Percentiles rank a stretch among this genome's conserved stretches.
These are phyloP conservation scores for Solidago caesia DNA, from an alignment of 129 eudicot genomes.

Conservation along the genomic window DNA sequence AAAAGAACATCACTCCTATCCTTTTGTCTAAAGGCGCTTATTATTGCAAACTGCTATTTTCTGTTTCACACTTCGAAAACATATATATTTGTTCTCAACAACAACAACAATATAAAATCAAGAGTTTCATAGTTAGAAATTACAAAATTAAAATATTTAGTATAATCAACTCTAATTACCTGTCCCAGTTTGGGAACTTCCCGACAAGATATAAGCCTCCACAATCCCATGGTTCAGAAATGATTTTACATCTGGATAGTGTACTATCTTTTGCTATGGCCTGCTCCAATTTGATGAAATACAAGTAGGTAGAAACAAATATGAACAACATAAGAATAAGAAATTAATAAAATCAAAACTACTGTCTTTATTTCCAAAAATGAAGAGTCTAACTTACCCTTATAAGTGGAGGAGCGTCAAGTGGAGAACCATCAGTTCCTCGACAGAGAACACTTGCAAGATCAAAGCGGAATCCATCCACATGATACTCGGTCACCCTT, in stretches of 20 bases:
- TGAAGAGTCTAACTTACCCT: slow-evolving; percentile 44
- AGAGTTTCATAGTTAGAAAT: slow-evolving; percentile 8
- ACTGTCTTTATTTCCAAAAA: not conserved
- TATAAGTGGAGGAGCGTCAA: slow-evolving; percentile 85
- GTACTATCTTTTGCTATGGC: slow-evolving; percentile 89
- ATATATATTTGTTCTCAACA: slow-evolving; percentile 16
- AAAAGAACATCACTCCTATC: not conserved
- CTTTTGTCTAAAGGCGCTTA: not conserved
- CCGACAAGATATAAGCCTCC: slow-evolving; percentile 99
- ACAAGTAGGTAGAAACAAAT: not conserved
- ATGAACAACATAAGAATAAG: not conserved
- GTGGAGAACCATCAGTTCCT: slow-evolving; percentile 95
- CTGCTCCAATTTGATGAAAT: slow-evolving; percentile 42
- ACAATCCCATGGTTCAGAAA: slow-evolving; percentile 99
- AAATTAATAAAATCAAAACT: slow-evolving; percentile 15
- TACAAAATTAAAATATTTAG: not conserved
- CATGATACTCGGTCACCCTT: slow-evolving; percentile 94
- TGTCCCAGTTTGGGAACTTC: slow-evolving; percentile 93
- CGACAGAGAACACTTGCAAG: slow-evolving; percentile 98
- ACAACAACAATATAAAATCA: no score
- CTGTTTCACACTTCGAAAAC: slow-evolving; percentile 7
- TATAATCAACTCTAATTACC: slow-evolving; percentile 39
- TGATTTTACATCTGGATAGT: slow-evolving; percentile 84
- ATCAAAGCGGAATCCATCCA: slow-evolving; percentile 99
- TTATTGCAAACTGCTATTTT: not conserved